Evolutionary conservation across 768 basidiomycete species (phyloP).

Genomic region (Chalciporus piperatus): DNA sequence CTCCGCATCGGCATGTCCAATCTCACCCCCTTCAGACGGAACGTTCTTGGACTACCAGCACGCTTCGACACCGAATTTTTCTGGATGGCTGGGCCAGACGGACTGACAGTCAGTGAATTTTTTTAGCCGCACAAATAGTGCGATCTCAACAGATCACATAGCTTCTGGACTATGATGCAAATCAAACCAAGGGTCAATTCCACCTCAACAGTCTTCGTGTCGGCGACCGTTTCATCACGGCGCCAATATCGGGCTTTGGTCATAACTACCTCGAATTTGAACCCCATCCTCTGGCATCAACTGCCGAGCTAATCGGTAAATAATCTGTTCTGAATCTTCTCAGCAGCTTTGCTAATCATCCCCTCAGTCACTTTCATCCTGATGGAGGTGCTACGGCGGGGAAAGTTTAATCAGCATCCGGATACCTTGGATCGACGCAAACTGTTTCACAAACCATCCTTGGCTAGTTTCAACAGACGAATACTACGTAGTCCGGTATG

Average conservation of each 20-base stretch:
- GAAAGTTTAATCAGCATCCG: slow-evolving; percentile 50
- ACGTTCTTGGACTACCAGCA: slow-evolving; percentile 56
- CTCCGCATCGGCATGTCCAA: background rate
- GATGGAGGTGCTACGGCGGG: slow-evolving; percentile 61
- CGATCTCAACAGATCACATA: slow-evolving; percentile 20
- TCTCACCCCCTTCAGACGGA: slow-evolving; percentile 39
- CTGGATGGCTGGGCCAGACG: slow-evolving; percentile 56
- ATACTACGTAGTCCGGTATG: slow-evolving; percentile 33
- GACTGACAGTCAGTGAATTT: slow-evolving; percentile 43
- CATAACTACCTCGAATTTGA: slow-evolving; percentile 58
- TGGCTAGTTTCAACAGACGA: slow-evolving; percentile 29
- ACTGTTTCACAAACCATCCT: slow-evolving; percentile 38
- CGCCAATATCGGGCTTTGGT: slow-evolving; percentile 53
- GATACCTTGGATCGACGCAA: slow-evolving; percentile 49
- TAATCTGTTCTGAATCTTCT: background rate
- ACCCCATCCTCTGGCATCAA: slow-evolving; percentile 45
- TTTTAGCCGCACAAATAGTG: background rate
- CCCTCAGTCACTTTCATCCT: slow-evolving; percentile 56
- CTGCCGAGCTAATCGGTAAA: slow-evolving; percentile 52
- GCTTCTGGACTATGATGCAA: slow-evolving; percentile 54
- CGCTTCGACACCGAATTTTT: slow-evolving; percentile 61
- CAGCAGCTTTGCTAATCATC: slow-evolving; percentile 10
- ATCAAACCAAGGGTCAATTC: slow-evolving; percentile 48
- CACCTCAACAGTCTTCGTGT: slow-evolving; percentile 49
- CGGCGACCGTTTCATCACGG: slow-evolving; percentile 42